These are phyloP conservation scores for Quercus rubra DNA, from an alignment of 306 rosid species.

Conservation along the genomic window DNA sequence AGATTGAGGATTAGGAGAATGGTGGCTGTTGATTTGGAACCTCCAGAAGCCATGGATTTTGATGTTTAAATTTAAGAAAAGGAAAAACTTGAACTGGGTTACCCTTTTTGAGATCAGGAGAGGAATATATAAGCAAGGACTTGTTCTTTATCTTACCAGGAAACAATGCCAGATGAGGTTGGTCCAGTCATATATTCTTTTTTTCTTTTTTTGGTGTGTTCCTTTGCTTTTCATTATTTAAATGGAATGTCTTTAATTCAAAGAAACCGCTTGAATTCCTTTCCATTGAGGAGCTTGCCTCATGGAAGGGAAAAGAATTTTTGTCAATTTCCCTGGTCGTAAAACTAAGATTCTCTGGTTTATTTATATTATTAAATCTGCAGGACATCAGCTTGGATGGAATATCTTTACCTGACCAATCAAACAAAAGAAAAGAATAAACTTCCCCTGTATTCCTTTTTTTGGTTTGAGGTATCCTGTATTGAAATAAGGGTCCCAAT, in stretches of 20 bases:
- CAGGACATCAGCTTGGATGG: background rate
- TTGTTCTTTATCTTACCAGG: slow-evolving; percentile 11
- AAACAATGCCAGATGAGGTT: slow-evolving; percentile 14
- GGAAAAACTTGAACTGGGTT: slow-evolving; percentile 16
- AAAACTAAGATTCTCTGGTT: background rate
- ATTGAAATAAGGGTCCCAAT: background rate
- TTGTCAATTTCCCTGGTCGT: background rate
- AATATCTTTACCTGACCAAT: slow-evolving; percentile 9
- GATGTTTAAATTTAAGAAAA: slow-evolving; percentile 12
- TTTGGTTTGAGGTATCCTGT: background rate
- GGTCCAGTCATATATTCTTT: background rate
- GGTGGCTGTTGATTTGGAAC: slow-evolving; percentile 53
- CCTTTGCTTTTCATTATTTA: slow-evolving; percentile 23
- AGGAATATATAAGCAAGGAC: slow-evolving; percentile 12
- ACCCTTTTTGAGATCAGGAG: slow-evolving; percentile 5
- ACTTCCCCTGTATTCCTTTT: background rate
- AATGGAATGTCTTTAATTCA: slow-evolving; percentile 33
- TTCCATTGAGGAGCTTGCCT: slow-evolving; percentile 42
- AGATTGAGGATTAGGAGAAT: slow-evolving; percentile 64
- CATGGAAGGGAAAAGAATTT: slow-evolving; percentile 41
- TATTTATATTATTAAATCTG: background rate
- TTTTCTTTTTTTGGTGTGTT: background rate
- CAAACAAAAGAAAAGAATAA: slow-evolving; percentile 20
- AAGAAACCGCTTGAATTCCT: slow-evolving; percentile 61
- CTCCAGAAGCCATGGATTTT: slow-evolving; percentile 60